These are phyloP conservation scores for Fraxinus greggii DNA, from an alignment of 305 asterid species.

Conservation along the genomic window DNA sequence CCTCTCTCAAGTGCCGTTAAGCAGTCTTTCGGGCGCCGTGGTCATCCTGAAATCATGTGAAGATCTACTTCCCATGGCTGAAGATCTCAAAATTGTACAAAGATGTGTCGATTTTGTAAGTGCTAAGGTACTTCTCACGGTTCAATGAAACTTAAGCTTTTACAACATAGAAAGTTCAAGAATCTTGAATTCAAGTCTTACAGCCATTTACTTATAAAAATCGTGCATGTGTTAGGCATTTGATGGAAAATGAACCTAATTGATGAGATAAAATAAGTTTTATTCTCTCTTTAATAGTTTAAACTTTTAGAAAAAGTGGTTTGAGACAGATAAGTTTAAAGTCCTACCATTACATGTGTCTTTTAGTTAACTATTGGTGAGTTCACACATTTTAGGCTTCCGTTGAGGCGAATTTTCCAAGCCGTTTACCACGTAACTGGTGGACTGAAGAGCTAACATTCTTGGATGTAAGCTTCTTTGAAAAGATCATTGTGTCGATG, in stretches of 20 bases:
- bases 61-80: slow-evolving; percentile 81
- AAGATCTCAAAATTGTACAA: slow-evolving; percentile 66
- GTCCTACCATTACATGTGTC: neutral
- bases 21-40: slow-evolving; percentile 79
- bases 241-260: neutral
- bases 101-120: slow-evolving; percentile 73
- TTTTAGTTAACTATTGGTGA: neutral
- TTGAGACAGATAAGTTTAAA: neutral
- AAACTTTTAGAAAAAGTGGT: neutral
- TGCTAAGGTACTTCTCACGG: slow-evolving; percentile 62
- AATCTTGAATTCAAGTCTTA: neutral
- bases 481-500: slow-evolving; percentile 58
- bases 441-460: slow-evolving; percentile 96
- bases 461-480: slow-evolving; percentile 60
- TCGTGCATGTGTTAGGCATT: neutral
- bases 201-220: neutral
- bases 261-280: neutral
- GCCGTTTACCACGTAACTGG: slow-evolving; percentile 96
- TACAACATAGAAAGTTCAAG: neutral
- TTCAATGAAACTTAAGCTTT: neutral
- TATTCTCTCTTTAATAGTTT: neutral
- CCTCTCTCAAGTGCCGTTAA: slow-evolving; percentile 70
- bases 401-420: slow-evolving; percentile 84
- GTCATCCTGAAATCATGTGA: slow-evolving; percentile 84
- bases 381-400: slow-evolving; percentile 21